phyloP scores from a whole-genome alignment of 1,284 basidiomycete species.

The Ustilago nuda region DNA sequence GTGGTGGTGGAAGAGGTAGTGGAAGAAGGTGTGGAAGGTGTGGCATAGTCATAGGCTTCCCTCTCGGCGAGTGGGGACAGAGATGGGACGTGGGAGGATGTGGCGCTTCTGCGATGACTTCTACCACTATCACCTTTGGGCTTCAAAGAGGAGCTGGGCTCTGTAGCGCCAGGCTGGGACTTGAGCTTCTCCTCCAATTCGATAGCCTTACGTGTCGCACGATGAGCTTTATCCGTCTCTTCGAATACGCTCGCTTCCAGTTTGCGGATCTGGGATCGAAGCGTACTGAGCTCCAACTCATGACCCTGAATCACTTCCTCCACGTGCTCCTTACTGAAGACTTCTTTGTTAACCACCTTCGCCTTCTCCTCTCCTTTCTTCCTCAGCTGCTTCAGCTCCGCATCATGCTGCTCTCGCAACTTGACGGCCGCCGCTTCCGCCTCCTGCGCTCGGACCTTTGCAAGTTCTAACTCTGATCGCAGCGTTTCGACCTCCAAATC shows the following conservation, averaged over 20 bases:
- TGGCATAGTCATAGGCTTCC: constrained; percentile 22
- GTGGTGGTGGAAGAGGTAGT: constrained; percentile 1
- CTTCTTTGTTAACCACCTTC: constrained; percentile 35
- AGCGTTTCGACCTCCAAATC: constrained; percentile 28
- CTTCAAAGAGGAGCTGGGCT: not conserved
- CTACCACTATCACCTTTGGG: not conserved
- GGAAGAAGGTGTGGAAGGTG: not conserved
- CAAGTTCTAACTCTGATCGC: constrained; percentile 32
- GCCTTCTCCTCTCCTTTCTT: not conserved
- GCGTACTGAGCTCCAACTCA: constrained; percentile 50
- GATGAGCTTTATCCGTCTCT: constrained; percentile 54
- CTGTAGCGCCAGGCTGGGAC: not conserved
- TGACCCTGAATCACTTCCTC: constrained; percentile 52
- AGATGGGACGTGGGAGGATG: constrained; percentile 33
- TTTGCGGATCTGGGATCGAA: constrained; percentile 55
- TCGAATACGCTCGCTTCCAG: constrained; percentile 58
- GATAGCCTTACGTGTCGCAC: constrained; percentile 36
- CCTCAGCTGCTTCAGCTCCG: not conserved
- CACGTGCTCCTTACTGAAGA: constrained; percentile 46
- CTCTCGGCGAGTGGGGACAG: constrained; percentile 45
- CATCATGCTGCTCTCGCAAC: constrained; percentile 8
- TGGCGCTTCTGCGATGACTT: constrained; percentile 39
- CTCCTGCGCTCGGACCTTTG: constrained; percentile 16
- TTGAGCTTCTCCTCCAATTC: constrained; percentile 51
- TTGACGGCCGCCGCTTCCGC: constrained; percentile 8